Conservation (phyloP, 352 stramenopile species). For the Aphanomyces invadans region DNA sequence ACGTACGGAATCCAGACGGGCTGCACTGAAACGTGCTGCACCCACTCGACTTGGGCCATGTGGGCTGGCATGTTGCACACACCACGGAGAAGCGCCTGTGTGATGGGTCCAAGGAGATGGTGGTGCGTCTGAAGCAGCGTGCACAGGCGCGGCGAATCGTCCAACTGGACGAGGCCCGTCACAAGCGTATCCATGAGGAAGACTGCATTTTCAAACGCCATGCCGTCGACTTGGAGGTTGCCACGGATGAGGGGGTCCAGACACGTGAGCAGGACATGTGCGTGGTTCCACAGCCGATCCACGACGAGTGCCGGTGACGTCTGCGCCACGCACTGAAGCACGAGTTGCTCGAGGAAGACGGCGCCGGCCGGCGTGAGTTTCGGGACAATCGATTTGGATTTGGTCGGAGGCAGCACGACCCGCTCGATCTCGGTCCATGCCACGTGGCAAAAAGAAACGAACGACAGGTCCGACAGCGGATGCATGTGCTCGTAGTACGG, state of each 20-base stretch:
- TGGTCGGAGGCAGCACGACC: conserved; percentile 14
- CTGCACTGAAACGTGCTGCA: neutral
- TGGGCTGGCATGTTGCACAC: neutral
- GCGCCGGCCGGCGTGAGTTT: conserved; percentile 10
- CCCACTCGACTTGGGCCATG: neutral
- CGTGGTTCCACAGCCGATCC: neutral
- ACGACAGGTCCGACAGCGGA: neutral
- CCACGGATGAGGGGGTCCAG: conserved; percentile 21
- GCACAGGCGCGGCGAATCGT: neutral
- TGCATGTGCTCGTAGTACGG: conserved; percentile 18
- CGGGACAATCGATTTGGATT: neutral
- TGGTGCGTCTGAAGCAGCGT: neutral
- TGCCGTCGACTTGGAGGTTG: conserved; percentile 7
- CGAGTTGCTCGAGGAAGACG: conserved; percentile 21
- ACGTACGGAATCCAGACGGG: neutral
- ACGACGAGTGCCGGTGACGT: neutral
- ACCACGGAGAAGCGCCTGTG: neutral
- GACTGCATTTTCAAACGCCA: conserved; percentile 18
- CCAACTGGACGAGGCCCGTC: neutral
- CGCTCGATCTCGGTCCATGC: conserved; percentile 8
- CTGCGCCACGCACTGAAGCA: neutral
- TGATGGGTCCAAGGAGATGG: conserved; percentile 1
- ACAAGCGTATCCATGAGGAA: conserved; percentile 17
- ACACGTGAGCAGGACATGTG: neutral
- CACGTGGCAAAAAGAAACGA: neutral